phyloP scores from a whole-genome alignment of 164 flowering plant species.

The Cinnamomum micranthum region DNA sequence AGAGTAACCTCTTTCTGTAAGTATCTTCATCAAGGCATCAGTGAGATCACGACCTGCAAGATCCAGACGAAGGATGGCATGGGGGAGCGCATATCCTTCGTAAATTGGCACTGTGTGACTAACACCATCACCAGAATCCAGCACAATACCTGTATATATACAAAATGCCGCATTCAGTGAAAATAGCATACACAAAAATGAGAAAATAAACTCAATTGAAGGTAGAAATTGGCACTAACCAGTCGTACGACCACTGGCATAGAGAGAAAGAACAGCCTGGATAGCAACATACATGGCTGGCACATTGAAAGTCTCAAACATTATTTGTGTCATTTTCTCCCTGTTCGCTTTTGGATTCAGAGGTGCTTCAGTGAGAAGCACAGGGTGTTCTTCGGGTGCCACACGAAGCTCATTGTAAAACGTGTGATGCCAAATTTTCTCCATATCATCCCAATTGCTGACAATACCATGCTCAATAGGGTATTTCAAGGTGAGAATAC shows the following conservation, averaged over 20 bases:
- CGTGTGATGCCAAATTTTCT: conserved; percentile 76
- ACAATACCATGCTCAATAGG: conserved; percentile 87
- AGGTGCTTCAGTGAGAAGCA: conserved; percentile 73
- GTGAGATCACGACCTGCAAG: conserved; percentile 74
- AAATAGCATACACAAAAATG: background rate
- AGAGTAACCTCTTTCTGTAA: conserved; percentile 62
- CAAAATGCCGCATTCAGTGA: background rate
- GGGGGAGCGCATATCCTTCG: conserved; percentile 65
- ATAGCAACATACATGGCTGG: conserved; percentile 76
- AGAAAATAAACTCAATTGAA: background rate
- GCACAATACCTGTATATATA: conserved; percentile 42
- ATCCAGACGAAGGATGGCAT: conserved; percentile 67
- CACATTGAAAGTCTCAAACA: conserved; percentile 63
- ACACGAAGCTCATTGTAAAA: conserved; percentile 67
- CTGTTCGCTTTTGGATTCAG: conserved; percentile 79
- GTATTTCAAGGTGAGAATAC: conserved; percentile 64
- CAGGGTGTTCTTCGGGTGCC: conserved; percentile 80
- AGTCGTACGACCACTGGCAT: conserved; percentile 84
- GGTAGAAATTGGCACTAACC: conserved; percentile 30
- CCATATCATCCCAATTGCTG: conserved; percentile 87
- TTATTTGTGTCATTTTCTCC: conserved; percentile 72
- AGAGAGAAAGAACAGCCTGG: conserved; percentile 73
- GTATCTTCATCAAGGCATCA: conserved; percentile 61
- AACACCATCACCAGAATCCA: conserved; percentile 68
- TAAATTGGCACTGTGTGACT: conserved; percentile 62